A percentile compares a stretch with the other conserved stretches of the same genome.
Conservation (phyloP, 2,329 filamentous ascomycete genomes). For the Purpureocillium lavendulum region DNA sequence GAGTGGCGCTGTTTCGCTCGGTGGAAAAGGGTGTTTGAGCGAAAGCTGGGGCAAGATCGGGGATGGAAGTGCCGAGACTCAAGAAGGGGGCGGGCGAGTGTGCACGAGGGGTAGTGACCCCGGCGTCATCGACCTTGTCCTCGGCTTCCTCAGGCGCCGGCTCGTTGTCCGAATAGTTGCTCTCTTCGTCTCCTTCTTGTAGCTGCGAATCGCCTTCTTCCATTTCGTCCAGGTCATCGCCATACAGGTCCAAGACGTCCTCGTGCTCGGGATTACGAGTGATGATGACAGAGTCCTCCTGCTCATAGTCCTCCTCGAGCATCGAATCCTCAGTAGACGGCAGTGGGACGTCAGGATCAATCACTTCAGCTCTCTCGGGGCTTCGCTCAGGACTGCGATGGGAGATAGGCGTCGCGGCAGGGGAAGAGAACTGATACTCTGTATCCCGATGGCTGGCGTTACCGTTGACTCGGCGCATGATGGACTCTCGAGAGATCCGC, state of each 20-base stretch:
- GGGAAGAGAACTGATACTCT: slow-evolving; percentile 57
- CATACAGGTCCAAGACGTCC: slow-evolving; percentile 59
- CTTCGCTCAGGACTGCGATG: slow-evolving; percentile 41
- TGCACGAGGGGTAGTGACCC: slow-evolving; percentile 41
- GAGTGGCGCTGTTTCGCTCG: background rate
- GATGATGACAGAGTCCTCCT: slow-evolving; percentile 55
- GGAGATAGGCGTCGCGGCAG: slow-evolving; percentile 40
- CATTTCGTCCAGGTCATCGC: slow-evolving; percentile 56
- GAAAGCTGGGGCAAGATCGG: slow-evolving; percentile 23
- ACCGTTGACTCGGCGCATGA: slow-evolving; percentile 77
- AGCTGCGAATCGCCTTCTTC: slow-evolving; percentile 39
- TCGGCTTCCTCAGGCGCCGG: slow-evolving; percentile 4
- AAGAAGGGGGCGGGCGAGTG: slow-evolving; percentile 15
- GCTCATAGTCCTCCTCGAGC: slow-evolving; percentile 34
- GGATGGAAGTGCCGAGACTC: slow-evolving; percentile 15
- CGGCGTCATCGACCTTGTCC: slow-evolving; percentile 30
- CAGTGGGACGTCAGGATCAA: slow-evolving; percentile 85
- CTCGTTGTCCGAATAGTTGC: slow-evolving; percentile 23
- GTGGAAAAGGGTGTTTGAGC: slow-evolving; percentile 1
- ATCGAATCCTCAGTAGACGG: slow-evolving; percentile 72
- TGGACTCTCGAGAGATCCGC: slow-evolving; percentile 87
- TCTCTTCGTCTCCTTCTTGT: slow-evolving; percentile 33
- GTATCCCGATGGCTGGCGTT: slow-evolving; percentile 47
- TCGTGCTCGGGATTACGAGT: slow-evolving; percentile 56
- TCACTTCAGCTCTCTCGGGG: slow-evolving; percentile 13